Evolutionary conservation across 441 rosid species (phyloP).

Genomic region (Flueggea neowawraea): DNA sequence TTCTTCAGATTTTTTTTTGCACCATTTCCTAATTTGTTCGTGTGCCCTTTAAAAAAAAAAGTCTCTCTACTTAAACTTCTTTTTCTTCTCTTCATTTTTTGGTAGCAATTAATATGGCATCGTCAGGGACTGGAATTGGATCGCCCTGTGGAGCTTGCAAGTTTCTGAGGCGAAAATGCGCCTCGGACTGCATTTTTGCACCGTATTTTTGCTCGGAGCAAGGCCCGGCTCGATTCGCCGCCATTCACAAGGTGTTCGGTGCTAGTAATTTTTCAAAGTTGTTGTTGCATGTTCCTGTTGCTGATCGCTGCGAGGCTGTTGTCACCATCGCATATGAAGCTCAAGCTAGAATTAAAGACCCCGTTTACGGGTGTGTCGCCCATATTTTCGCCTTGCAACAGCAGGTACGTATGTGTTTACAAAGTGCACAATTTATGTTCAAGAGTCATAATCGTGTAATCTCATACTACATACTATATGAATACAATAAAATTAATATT

Average conservation of each 20-base stretch:
- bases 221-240: conserved; percentile 87
- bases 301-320: conserved; percentile 89
- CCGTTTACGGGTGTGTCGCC: conserved; percentile 93
- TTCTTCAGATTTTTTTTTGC: conserved; percentile 24
- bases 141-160: conserved; percentile 99
- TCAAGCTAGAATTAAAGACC: conserved; percentile 87
- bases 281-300: conserved; percentile 68
- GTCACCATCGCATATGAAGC: conserved; percentile 95
- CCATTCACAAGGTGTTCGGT: conserved; percentile 92
- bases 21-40: conserved; percentile 76
- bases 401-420: conserved; percentile 41
- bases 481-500: no score
- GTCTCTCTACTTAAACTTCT: background rate
- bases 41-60: conserved; percentile 18
- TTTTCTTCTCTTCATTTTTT: background rate
- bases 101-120: conserved; percentile 34
- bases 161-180: conserved; percentile 86
- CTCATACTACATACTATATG: no score
- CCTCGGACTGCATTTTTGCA: conserved; percentile 79
- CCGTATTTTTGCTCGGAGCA: conserved; percentile 91
- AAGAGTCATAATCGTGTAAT: no score
- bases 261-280: conserved; percentile 91
- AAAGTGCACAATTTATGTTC: no score
- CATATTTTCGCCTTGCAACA: conserved; percentile 88
- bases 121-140: conserved; percentile 36